These are phyloP conservation scores for Wallacemonas sp. DNA, from an alignment of 208 protist species.

Conservation along the genomic window DNA sequence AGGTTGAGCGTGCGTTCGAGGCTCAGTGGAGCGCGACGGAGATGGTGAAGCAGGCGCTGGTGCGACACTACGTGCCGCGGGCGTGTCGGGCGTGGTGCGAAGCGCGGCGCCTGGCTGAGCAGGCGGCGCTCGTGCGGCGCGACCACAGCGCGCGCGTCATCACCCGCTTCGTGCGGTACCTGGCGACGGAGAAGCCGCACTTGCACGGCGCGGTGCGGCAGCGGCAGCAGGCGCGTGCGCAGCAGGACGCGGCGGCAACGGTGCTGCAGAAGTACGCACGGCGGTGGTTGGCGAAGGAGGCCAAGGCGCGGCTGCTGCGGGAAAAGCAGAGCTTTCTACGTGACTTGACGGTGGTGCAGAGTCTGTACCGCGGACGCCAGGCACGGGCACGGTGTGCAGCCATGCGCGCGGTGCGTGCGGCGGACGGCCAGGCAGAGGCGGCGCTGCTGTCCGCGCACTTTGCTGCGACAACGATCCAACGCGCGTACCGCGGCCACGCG, in stretches of 20 bases:
- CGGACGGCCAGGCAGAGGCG: conserved; percentile 1
- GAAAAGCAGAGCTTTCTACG: conserved; percentile 25
- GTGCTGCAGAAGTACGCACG: conserved; percentile 68
- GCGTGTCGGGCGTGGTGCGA: conserved; percentile 51
- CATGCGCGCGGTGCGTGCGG: conserved; percentile 5
- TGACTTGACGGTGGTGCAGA: conserved; percentile 44
- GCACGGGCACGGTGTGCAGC: conserved; percentile 16
- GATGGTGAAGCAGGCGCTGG: conserved; percentile 45
- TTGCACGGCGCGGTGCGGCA: conserved; percentile 21
- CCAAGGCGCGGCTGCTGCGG: conserved; percentile 24
- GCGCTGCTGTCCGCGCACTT: conserved; percentile 26
- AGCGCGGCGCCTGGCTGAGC: conserved; percentile 23
- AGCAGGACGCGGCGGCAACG: conserved; percentile 31
- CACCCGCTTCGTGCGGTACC: conserved; percentile 53
- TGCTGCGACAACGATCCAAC: conserved; percentile 68
- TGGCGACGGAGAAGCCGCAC: conserved; percentile 15
- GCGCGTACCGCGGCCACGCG: conserved; percentile 63
- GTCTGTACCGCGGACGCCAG: conserved; percentile 34
- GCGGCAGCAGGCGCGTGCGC: conserved; percentile 11
- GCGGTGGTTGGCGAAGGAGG: conserved; percentile 57
- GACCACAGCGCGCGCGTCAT: conserved; percentile 57
- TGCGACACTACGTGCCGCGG: conserved; percentile 55
- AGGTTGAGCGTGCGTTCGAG: conserved; percentile 63
- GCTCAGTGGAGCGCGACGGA: conserved; percentile 68
- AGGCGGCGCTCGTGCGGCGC: conserved; percentile 24